Base-by-base conservation (phyloP, 768 basidiomycete genomes). In the Boletus reticuloceps region DNA sequence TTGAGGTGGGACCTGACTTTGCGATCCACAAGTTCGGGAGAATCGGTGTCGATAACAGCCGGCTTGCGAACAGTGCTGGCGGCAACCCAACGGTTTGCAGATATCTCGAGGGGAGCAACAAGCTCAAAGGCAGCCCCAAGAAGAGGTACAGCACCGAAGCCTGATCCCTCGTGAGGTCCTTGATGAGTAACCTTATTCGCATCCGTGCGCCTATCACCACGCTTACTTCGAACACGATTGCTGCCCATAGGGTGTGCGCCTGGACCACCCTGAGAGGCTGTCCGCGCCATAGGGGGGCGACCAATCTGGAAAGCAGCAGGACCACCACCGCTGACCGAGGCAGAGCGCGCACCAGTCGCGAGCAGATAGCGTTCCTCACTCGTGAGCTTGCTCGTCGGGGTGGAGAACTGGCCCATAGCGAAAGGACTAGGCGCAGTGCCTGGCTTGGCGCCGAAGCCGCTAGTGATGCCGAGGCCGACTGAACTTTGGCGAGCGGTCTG, bases 1-100 rank as follows among this genome's bases (percentile, higher is more conserved):
- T 98, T 96, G 64, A 98, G 86, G 54, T 97, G 75, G 49, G 78
- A 77, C 72, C 89, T 94, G 76, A 97, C 94, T 74, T 95, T 96
- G 50, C 93, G 89, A 63, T 97, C 93, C 27, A 98, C 91, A 58
- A 89, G 74, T 63, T 92, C 92, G 11, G 91, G 88, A 1, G 89
- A 85, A 43, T 91, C 88, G 13, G 75, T 71, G 44, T 90, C 86
- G 6, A 58, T 58, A 14, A 56, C 54, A 7, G 34, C 46, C 34
- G 77, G 63, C 7, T 77, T 66, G 64, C 84, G 85, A 65, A 81
- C 70, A 25, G 62, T 64, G 51, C 72, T 77, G 2, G 14, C 19
- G 3, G 82, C 75, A 41, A 84, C 81, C 96, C 94, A 98, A 44
- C 91, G 83, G 69, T 96, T 94, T 22, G 83, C 88, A n/a, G 87